phyloP scores from a whole-genome alignment of 495 filamentous ascomycete species.

The Chaetomium cochliodes region DNA sequence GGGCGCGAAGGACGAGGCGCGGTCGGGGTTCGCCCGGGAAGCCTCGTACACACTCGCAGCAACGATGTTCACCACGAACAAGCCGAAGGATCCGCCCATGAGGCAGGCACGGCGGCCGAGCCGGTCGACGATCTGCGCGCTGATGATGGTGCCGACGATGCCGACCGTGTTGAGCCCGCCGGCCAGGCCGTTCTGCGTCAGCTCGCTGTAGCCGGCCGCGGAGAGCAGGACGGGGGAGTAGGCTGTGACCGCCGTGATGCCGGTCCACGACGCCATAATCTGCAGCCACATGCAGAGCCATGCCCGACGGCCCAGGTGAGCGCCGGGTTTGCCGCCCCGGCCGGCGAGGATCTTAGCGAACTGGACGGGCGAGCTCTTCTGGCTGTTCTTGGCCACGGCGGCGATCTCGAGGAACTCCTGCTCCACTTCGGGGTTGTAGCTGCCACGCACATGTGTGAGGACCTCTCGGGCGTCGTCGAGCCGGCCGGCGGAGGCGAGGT shows the following conservation, averaged over 20 bases:
- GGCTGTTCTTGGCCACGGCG: constrained; percentile 9
- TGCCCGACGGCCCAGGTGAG: constrained; percentile 21
- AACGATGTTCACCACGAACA: constrained; percentile 21
- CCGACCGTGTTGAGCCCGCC: constrained; percentile 23
- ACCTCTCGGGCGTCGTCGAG: constrained; percentile 12
- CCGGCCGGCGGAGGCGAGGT: constrained; percentile 7
- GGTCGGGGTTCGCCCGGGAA: constrained; percentile 18
- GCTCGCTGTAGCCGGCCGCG: constrained; percentile 18
- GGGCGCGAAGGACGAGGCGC: constrained; percentile 21
- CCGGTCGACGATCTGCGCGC: constrained; percentile 26
- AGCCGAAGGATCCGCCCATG: constrained; percentile 18
- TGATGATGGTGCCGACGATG: constrained; percentile 26
- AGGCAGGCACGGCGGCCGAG: constrained; percentile 23
- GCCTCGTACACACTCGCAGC: constrained; percentile 23
- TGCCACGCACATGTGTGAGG: constrained; percentile 8
- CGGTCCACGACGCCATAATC: constrained; percentile 73
- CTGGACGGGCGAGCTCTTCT: constrained; percentile 10
- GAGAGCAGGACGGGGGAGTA: constrained; percentile 64
- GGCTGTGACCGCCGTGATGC: constrained; percentile 69
- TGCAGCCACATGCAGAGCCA: constrained; percentile 59
- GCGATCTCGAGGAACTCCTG: constrained; percentile 11
- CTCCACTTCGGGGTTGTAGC: constrained; percentile 4
- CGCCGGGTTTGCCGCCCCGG: constrained; percentile 14
- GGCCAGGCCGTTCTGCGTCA: constrained; percentile 25
- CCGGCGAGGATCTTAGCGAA: constrained; percentile 14